phyloP scores from a whole-genome alignment of 2,329 filamentous ascomycete genomes.

The Venturia oleaginea region DNA sequence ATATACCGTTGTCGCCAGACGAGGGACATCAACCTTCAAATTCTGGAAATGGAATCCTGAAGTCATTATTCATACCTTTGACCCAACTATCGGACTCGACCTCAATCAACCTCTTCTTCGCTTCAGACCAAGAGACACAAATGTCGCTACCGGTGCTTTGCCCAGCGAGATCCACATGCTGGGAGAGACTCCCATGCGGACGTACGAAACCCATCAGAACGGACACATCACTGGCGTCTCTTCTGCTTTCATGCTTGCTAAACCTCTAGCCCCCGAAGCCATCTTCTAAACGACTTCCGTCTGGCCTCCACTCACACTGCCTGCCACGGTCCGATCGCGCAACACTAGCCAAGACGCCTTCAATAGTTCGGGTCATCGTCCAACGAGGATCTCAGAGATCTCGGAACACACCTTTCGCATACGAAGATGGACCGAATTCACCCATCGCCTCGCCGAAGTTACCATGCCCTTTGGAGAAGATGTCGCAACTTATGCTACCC shows the following conservation, averaged over 20 bases:
- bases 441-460: slow-evolving; percentile 21
- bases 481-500: slow-evolving; percentile 58
- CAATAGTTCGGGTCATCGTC: slow-evolving; percentile 37
- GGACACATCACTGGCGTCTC: slow-evolving; percentile 38
- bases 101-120: slow-evolving; percentile 59
- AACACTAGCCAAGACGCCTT: slow-evolving; percentile 39
- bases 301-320: slow-evolving; percentile 70
- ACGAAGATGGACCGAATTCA: slow-evolving; percentile 61
- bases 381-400: slow-evolving; percentile 48
- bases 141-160: slow-evolving; percentile 43
- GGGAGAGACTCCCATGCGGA: not conserved
- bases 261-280: slow-evolving; percentile 36
- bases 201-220: slow-evolving; percentile 16
- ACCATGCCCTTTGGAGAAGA: slow-evolving; percentile 41
- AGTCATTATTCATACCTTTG: slow-evolving; percentile 64
- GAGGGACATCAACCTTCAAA: slow-evolving; percentile 45
- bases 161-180: slow-evolving; percentile 31
- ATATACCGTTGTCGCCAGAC: slow-evolving; percentile 63
- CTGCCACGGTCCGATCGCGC: slow-evolving; percentile 49
- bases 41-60: slow-evolving; percentile 56
- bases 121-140: slow-evolving; percentile 23
- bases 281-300: slow-evolving; percentile 35
- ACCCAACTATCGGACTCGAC: slow-evolving; percentile 61
- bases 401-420: slow-evolving; percentile 66
- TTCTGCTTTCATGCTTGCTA: slow-evolving; percentile 60